A percentile compares a stretch with the other conserved stretches of the same genome.
phyloP scores from a whole-genome alignment of 305 asterid species.

The Fraxinus velutina region DNA sequence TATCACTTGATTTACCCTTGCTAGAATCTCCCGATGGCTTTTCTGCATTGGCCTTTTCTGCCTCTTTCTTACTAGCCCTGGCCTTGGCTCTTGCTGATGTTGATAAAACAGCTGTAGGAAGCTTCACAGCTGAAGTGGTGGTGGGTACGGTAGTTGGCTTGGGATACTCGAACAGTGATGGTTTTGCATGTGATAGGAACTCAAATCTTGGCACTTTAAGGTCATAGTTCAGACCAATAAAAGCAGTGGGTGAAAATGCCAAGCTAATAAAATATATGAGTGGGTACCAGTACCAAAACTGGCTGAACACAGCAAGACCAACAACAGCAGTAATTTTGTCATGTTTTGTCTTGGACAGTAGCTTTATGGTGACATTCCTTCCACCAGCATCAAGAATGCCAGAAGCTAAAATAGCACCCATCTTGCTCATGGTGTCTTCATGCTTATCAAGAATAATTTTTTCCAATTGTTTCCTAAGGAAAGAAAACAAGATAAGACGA shows the following conservation, averaged over 20 bases:
- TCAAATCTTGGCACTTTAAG: slow-evolving; percentile 90
- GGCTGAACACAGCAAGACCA: slow-evolving; percentile 96
- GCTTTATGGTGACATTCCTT: slow-evolving; percentile 77
- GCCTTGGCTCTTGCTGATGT: slow-evolving; percentile 92
- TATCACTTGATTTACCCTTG: slow-evolving; percentile 64
- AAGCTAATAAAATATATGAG: slow-evolving; percentile 85
- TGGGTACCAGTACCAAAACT: slow-evolving; percentile 99
- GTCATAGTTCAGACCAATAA: slow-evolving; percentile 82
- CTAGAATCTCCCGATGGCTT: slow-evolving; percentile 43
- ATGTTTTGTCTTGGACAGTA: slow-evolving; percentile 80
- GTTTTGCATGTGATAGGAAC: slow-evolving; percentile 90
- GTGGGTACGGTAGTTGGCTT: slow-evolving; percentile 82
- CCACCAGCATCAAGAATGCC: slow-evolving; percentile 97
- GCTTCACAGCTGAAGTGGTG: slow-evolving; percentile 74
- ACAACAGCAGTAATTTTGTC: slow-evolving; percentile 87
- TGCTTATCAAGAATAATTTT: slow-evolving; percentile 95
- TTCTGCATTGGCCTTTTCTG: slow-evolving; percentile 60
- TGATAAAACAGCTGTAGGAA: slow-evolving; percentile 88
- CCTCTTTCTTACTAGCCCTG: slow-evolving; percentile 81
- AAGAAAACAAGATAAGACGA: slow-evolving; percentile 7
- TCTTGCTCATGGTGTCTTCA: slow-evolving; percentile 99
- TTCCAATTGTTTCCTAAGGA: slow-evolving; percentile 82
- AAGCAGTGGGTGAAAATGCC: slow-evolving; percentile 94
- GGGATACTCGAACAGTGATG: slow-evolving; percentile 89
- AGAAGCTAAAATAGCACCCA: slow-evolving; percentile 98